phyloP scores from a whole-genome alignment of 2,329 filamentous ascomycete genomes.

The Arthrobotrys conoides region DNA sequence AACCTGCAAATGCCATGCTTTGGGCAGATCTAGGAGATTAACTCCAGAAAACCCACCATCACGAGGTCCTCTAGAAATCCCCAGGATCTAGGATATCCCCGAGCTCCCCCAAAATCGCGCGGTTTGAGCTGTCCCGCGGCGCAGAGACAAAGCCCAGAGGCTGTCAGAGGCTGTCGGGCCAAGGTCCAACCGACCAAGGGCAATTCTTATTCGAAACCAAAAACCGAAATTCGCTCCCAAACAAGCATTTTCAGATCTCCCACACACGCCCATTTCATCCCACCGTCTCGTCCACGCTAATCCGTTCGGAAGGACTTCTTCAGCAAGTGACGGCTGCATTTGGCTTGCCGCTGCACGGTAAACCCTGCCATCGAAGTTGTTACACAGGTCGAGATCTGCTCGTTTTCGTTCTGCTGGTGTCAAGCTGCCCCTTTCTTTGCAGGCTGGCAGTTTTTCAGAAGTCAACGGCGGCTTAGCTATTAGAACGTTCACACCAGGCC shows the following conservation, averaged over 20 bases:
- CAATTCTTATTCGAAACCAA: slow-evolving; percentile 47
- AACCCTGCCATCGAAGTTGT: slow-evolving; percentile 46
- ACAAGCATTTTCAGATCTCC: slow-evolving; percentile 52
- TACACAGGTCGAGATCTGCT: slow-evolving; percentile 38
- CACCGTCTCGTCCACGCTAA: slow-evolving; percentile 55
- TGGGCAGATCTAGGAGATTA: slow-evolving; percentile 26
- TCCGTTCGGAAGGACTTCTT: slow-evolving; percentile 58
- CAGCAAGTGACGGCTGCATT: slow-evolving; percentile 50
- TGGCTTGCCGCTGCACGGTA: slow-evolving; percentile 32
- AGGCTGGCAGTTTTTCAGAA: neutral
- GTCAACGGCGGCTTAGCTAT: neutral
- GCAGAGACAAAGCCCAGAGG: slow-evolving; percentile 18
- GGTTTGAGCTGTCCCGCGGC: slow-evolving; percentile 26
- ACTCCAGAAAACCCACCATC: slow-evolving; percentile 15
- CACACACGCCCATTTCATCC: slow-evolving; percentile 34
- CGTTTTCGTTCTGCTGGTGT: slow-evolving; percentile 6
- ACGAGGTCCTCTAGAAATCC: slow-evolving; percentile 8
- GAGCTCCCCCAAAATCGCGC: slow-evolving; percentile 28
- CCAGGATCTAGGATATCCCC: slow-evolving; percentile 13
- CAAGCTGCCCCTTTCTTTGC: neutral
- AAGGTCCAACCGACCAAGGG: slow-evolving; percentile 29
- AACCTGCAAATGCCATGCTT: slow-evolving; percentile 16
- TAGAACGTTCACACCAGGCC: neutral
- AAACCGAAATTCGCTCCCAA: slow-evolving; percentile 37
- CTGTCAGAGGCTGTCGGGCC: slow-evolving; percentile 26